Conservation (phyloP, 768 basidiomycete species). For the Phylloporus arenicola region DNA sequence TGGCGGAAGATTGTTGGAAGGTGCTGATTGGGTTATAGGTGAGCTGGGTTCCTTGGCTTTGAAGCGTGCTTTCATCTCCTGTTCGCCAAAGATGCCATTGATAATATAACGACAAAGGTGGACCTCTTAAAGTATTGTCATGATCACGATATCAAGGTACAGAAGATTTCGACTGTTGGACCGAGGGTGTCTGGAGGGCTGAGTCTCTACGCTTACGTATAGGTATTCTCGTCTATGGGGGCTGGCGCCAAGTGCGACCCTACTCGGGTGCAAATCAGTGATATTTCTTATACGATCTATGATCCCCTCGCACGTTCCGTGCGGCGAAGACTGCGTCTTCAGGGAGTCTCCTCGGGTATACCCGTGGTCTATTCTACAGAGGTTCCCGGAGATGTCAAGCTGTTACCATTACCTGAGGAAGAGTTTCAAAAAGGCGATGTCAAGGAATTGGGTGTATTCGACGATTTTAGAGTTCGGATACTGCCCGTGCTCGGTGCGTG, state of each 20-base stretch:
- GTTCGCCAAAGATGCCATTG: constrained; percentile 75
- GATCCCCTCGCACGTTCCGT: constrained; percentile 94
- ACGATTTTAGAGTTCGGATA: constrained; percentile 91
- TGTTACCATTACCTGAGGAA: constrained; percentile 86
- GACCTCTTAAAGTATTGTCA: constrained; percentile 89
- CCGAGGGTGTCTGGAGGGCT: neutral
- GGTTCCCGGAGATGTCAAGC: constrained; percentile 79
- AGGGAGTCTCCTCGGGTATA: constrained; percentile 60
- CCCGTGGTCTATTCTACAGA: constrained; percentile 96
- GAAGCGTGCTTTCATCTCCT: constrained; percentile 4
- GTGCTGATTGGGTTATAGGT: constrained; percentile 94
- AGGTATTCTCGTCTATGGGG: constrained; percentile 98
- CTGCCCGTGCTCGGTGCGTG: constrained; percentile 78
- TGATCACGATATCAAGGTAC: constrained; percentile 70
- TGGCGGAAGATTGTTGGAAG: constrained; percentile 67
- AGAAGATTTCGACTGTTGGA: constrained; percentile 33
- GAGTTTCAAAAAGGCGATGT: constrained; percentile 88
- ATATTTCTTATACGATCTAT: constrained; percentile 88
- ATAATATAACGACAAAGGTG: constrained; percentile 96
- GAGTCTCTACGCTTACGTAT: neutral
- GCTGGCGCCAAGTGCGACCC: constrained; percentile 94
- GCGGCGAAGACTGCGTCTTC: constrained; percentile 63
- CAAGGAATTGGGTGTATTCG: constrained; percentile 83
- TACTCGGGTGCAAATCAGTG: constrained; percentile 90
- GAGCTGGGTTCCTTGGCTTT: constrained; percentile 16